phyloP scores from a whole-genome alignment of 139 green algal genomes.

The Prasinococcaceae sp. region DNA sequence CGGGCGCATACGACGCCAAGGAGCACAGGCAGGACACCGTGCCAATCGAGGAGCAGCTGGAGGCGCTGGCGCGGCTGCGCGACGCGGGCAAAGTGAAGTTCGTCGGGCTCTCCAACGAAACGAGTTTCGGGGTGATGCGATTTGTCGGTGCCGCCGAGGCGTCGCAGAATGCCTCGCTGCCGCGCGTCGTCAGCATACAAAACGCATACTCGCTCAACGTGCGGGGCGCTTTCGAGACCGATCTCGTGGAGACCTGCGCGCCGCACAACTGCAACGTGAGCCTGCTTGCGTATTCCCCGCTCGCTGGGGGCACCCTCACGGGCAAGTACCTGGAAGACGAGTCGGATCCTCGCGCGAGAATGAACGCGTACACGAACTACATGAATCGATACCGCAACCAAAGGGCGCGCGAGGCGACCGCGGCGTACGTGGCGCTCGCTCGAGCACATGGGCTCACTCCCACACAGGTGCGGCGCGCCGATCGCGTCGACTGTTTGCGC shows the following conservation, averaged over 20 bases:
- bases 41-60: slow-evolving; percentile 77
- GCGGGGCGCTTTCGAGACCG: slow-evolving; percentile 59
- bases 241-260: slow-evolving; percentile 53
- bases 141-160: slow-evolving; percentile 37
- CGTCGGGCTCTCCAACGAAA: slow-evolving; percentile 82
- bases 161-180: slow-evolving; percentile 27
- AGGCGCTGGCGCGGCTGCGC: slow-evolving; percentile 56
- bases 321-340: slow-evolving; percentile 43
- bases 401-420: slow-evolving; percentile 30
- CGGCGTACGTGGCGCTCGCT: slow-evolving; percentile 51
- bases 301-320: slow-evolving; percentile 41
- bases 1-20: slow-evolving; percentile 41
- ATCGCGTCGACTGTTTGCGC: too few species aligned
- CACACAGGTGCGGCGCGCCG: slow-evolving; percentile 34
- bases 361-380: slow-evolving; percentile 59
- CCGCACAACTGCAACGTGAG: slow-evolving; percentile 47
- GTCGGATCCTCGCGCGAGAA: slow-evolving; percentile 13
- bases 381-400: slow-evolving; percentile 10
- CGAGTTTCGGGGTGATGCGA: slow-evolving; percentile 60
- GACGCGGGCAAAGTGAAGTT: slow-evolving; percentile 74
- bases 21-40: slow-evolving; percentile 33
- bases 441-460: slow-evolving; percentile 54
- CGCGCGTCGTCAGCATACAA: slow-evolving; percentile 64
- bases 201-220: slow-evolving; percentile 54
- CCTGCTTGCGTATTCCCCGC: slow-evolving; percentile 68